These are phyloP conservation scores for Arthromyces matolae DNA, from an alignment of 768 basidiomycete species.

Conservation along the genomic window DNA sequence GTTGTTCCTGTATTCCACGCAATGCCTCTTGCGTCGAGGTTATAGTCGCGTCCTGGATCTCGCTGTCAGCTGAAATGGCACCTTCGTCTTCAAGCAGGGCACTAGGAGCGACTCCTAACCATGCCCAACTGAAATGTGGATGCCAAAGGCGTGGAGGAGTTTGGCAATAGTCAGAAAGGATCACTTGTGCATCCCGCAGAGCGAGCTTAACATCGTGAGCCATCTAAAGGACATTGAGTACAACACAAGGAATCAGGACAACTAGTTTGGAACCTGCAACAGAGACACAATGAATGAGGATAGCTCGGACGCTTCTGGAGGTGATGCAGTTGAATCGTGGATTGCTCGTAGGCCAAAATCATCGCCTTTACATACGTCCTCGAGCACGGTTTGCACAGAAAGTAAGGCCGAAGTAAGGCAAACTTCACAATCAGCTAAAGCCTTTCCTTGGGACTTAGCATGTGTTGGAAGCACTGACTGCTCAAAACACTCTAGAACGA, in stretches of 20 bases:
- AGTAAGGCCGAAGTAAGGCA: slow-evolving; percentile 20
- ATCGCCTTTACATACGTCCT: slow-evolving; percentile 27
- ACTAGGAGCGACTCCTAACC: slow-evolving; percentile 38
- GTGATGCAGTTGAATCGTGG: slow-evolving; percentile 19
- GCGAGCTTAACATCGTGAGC: slow-evolving; percentile 36
- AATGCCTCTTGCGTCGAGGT: slow-evolving; percentile 26
- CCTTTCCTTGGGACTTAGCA: slow-evolving; percentile 12
- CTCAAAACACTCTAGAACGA: slow-evolving; percentile 29
- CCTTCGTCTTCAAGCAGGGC: slow-evolving; percentile 20
- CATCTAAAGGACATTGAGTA: slow-evolving; percentile 29
- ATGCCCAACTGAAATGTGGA: slow-evolving; percentile 36
- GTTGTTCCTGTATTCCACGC: slow-evolving; percentile 30
- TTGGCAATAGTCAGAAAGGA: slow-evolving; percentile 27
- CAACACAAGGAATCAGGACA: neutral
- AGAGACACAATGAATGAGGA: slow-evolving; percentile 41
- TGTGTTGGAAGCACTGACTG: slow-evolving; percentile 1
- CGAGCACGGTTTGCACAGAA: slow-evolving; percentile 28
- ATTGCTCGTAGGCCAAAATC: slow-evolving; percentile 22
- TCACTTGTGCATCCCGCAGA: slow-evolving; percentile 29
- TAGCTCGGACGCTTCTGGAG: slow-evolving; percentile 29
- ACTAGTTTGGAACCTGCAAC: slow-evolving; percentile 33
- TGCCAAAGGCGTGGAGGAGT: slow-evolving; percentile 35
- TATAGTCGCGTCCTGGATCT: slow-evolving; percentile 16
- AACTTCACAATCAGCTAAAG: slow-evolving; percentile 15
- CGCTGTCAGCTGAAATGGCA: slow-evolving; percentile 13